Conservation (phyloP, 495 filamentous ascomycete genomes). For the Penicillium arizonense region DNA sequence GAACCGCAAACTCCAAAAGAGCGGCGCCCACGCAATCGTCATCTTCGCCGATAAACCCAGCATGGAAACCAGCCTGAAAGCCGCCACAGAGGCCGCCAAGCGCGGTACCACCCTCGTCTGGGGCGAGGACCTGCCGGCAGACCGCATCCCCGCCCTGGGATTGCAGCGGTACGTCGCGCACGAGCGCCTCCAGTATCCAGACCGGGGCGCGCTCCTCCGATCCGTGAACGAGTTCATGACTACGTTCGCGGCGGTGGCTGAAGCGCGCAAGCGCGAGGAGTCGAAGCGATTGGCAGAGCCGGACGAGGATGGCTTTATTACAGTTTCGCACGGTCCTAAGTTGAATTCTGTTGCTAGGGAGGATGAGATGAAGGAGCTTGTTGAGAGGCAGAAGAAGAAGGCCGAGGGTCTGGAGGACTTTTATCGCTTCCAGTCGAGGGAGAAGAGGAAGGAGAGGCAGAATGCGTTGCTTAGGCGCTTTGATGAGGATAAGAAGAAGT, state of each 20-base stretch:
- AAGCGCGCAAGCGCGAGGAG: slow-evolving; percentile 60
- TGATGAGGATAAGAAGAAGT: slow-evolving; percentile 54
- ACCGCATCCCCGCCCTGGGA: slow-evolving; percentile 56
- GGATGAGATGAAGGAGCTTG: slow-evolving; percentile 70
- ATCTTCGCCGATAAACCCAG: slow-evolving; percentile 78
- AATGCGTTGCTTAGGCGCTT: slow-evolving; percentile 58
- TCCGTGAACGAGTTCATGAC: slow-evolving; percentile 82
- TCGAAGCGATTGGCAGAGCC: slow-evolving; percentile 68
- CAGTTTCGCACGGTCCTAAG: slow-evolving; percentile 74
- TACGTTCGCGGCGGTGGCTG: slow-evolving; percentile 64
- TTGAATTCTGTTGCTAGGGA: slow-evolving; percentile 68
- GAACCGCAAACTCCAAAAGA: slow-evolving; percentile 67
- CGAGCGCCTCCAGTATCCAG: slow-evolving; percentile 67
- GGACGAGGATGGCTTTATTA: slow-evolving; percentile 94
- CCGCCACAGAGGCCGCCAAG: slow-evolving; percentile 60
- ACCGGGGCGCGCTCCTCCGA: slow-evolving; percentile 58
- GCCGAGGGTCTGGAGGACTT: slow-evolving; percentile 70
- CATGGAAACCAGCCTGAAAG: slow-evolving; percentile 70
- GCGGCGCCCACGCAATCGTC: slow-evolving; percentile 76
- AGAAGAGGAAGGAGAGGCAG: slow-evolving; percentile 83
- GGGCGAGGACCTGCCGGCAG: slow-evolving; percentile 57
- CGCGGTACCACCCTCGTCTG: slow-evolving; percentile 48
- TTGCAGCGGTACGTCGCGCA: slow-evolving; percentile 57
- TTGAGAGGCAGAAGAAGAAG: slow-evolving; percentile 72
- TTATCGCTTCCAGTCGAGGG: slow-evolving; percentile 90